A percentile compares a stretch with the other conserved stretches of the same genome.
Evolutionary conservation across 345 rosid genomes (phyloP).

Genomic region (Eucalyptus cloeziana): DNA sequence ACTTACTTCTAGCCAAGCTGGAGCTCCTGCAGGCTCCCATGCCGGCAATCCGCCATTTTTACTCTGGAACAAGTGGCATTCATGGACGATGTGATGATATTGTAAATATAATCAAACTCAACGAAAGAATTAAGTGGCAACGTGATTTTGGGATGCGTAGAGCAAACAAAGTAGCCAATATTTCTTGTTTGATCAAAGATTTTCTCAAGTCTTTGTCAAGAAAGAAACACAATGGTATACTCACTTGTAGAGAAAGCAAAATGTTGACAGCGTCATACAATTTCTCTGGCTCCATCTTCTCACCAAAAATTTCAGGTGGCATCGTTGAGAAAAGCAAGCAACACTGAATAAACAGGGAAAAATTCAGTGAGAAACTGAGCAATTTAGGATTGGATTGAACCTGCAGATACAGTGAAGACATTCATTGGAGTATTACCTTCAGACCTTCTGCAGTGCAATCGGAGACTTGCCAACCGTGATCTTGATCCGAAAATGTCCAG

Average conservation of each 20-base stretch:
- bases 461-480: constrained; percentile 42
- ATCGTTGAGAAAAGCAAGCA: constrained; percentile 22
- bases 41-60: constrained; percentile 45
- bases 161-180: not conserved
- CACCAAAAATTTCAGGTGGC: constrained; percentile 38
- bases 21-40: constrained; percentile 52
- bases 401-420: not conserved
- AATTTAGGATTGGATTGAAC: not conserved
- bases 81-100: not conserved
- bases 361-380: not conserved
- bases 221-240: not conserved
- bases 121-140: not conserved
- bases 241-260: constrained; percentile 38
- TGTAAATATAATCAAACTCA: not conserved
- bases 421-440: not conserved
- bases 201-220: not conserved
- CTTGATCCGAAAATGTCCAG: constrained; percentile 38
- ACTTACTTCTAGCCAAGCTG: constrained; percentile 38
- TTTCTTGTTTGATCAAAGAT: not conserved
- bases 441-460: constrained; percentile 36
- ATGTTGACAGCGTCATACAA: constrained; percentile 40
- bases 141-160: not conserved
- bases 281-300: constrained; percentile 19
- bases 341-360: constrained; percentile 7
- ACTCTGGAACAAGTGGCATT: constrained; percentile 14